phyloP scores from a whole-genome alignment of 257 asterid genomes.

The Cruciata laevipes region DNA sequence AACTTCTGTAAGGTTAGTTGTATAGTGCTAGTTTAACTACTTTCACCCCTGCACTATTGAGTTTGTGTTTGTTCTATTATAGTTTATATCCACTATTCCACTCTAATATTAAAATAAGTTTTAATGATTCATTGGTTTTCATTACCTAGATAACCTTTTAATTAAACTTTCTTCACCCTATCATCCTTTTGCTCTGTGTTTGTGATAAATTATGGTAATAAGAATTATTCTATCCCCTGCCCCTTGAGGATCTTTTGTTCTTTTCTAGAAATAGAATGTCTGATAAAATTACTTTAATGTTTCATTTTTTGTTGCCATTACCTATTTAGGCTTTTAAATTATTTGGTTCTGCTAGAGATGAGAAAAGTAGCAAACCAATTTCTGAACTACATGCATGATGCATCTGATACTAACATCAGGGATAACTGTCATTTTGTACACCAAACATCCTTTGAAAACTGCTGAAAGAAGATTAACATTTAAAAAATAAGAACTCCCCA shows the following conservation, averaged over 20 bases:
- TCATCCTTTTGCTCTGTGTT: not conserved
- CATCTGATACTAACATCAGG: not conserved
- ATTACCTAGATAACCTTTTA: not conserved
- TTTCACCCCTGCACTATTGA: not conserved
- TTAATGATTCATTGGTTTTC: not conserved
- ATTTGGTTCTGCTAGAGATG: not conserved
- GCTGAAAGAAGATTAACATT: not conserved
- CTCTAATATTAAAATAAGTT: no score
- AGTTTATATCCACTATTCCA: not conserved
- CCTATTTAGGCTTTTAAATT: not conserved
- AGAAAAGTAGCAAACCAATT: not conserved
- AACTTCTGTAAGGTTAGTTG: slow-evolving; percentile 77
- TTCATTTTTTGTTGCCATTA: not conserved
- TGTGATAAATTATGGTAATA: not conserved
- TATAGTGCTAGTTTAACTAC: slow-evolving; percentile 11
- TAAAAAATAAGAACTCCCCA: not conserved
- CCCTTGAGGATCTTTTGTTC: not conserved
- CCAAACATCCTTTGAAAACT: not conserved
- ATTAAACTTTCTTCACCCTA: not conserved
- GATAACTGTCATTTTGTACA: not conserved
- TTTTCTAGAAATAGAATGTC: not conserved
- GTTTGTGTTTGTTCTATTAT: not conserved
- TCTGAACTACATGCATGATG: not conserved
- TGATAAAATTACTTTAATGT: not conserved
- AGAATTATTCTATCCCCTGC: no score